Base-by-base conservation (phyloP, 1,139 yeast genomes). In the Yamadazyma conglobata region DNA sequence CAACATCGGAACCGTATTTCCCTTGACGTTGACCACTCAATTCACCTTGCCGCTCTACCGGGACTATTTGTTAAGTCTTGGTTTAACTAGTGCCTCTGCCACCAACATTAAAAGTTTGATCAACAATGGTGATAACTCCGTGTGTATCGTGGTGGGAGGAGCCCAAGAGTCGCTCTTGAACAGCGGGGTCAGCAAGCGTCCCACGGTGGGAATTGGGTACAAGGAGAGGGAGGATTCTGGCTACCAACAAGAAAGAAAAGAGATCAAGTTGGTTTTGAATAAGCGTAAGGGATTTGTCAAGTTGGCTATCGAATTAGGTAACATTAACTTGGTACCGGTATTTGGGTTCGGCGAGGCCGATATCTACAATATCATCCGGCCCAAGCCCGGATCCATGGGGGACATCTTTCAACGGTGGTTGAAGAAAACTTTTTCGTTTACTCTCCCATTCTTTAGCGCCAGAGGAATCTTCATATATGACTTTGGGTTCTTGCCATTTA, bases 311-410 rank as follows among this genome's bases (percentile, higher is more conserved):
- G 82, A 82, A 47, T 64, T 79, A 14, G 93, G 93, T 0, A 81
- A 84, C 45, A 79, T 87, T 1, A 69, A 76, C 17, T 56, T 91
- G 11, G 97, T 91, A 1, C 98, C 98, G 0, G 77, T 85, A 3
- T 79, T 85, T 55, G 94, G 88, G 15, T 91, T 91, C 63, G 98
- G 98, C 3, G 98, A 91, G 50, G 93, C 83, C 22, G 86, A 84
- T 37, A 61, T 86, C 22, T 87, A 81, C 55, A 75, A 79, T 35
- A 76, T 86, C 32, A 59, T 75, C 4, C 63, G 68, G 30, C 83
- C 86, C 7, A 63, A 47, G 46, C 58, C 73, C 49, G 51, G 73
- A 44, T 78, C 91, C 0, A 45, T 50, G 47, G 70, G 62, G 48
- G 75, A 48, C 44, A 67, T 62, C 33, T 54, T 84, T 35, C 97